phyloP scores from a whole-genome alignment of 345 rosid genomes.

The Balakata baccata region DNA sequence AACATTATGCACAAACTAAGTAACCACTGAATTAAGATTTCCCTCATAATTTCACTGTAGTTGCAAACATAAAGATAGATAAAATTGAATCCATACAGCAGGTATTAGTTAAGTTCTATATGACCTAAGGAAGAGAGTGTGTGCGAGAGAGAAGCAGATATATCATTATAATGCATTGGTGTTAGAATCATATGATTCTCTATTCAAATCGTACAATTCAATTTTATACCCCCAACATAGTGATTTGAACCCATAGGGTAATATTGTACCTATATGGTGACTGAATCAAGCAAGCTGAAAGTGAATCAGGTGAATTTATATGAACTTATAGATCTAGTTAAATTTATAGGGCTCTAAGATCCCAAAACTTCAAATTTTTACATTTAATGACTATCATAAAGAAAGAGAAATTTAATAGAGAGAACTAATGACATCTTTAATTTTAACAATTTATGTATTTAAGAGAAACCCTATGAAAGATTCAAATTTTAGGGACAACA shows the following conservation, averaged over 20 bases:
- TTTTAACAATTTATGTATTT: no score
- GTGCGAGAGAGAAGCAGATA: not conserved
- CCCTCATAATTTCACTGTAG: not conserved
- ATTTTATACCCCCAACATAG: no score
- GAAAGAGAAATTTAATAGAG: no score
- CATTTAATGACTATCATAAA: no score
- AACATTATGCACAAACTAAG: not conserved
- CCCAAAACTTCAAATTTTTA: not conserved
- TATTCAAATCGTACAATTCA: no score
- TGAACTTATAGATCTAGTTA: not conserved
- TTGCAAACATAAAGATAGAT: not conserved
- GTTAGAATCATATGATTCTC: not conserved
- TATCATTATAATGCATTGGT: not conserved
- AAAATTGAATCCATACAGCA: not conserved
- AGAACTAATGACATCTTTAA: no score
- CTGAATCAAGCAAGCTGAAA: not conserved
- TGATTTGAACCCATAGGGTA: no score
- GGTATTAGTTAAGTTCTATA: not conserved
- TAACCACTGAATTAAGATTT: not conserved
- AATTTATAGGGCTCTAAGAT: not conserved
- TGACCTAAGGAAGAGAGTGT: not conserved
- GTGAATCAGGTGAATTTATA: not conserved
- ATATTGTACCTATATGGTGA: not conserved
- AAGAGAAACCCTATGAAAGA: no score
- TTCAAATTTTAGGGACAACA: no score